Evolutionary conservation across 2,329 filamentous ascomycete species (phyloP).

Genomic region (Fusarium virguliforme): DNA sequence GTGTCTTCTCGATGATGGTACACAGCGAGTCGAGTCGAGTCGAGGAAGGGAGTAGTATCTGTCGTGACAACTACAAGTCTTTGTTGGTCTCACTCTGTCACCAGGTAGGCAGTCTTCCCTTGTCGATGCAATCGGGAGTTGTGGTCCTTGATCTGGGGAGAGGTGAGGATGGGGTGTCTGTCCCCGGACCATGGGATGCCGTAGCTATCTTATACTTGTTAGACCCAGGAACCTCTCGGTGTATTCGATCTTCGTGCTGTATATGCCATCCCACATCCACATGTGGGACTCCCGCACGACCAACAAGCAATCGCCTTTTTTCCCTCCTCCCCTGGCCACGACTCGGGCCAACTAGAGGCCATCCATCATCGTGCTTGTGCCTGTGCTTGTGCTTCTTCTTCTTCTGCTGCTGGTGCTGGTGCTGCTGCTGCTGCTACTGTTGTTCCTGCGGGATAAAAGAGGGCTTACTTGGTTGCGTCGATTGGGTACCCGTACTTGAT

Average conservation of each 20-base stretch:
- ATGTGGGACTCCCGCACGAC: slow-evolving; percentile 53
- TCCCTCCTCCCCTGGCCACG: slow-evolving; percentile 37
- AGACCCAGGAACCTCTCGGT: slow-evolving; percentile 28
- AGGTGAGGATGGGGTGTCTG: slow-evolving; percentile 36
- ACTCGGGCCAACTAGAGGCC: slow-evolving; percentile 37
- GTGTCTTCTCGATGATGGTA: slow-evolving; percentile 4
- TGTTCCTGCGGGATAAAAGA: slow-evolving; percentile 57
- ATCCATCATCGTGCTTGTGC: slow-evolving; percentile 47
- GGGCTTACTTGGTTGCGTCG: slow-evolving; percentile 55
- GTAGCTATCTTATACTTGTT: slow-evolving; percentile 61
- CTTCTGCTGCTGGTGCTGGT: slow-evolving; percentile 29
- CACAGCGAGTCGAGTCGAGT: neutral
- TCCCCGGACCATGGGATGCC: slow-evolving; percentile 49
- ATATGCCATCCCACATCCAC: slow-evolving; percentile 48
- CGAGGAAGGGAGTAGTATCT: neutral
- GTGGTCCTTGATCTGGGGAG: slow-evolving; percentile 13
- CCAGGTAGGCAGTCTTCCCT: slow-evolving; percentile 2
- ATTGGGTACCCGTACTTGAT: slow-evolving; percentile 61
- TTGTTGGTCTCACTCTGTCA: no score
- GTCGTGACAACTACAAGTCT: neutral
- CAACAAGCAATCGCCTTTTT: slow-evolving; percentile 52
- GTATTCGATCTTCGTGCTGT: slow-evolving; percentile 45
- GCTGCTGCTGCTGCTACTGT: slow-evolving; percentile 30
- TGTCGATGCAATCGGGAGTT: slow-evolving; percentile 6
- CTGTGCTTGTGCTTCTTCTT: slow-evolving; percentile 38